Base-by-base conservation (phyloP, 2,329 filamentous ascomycete species). In the Coleophoma crateriformis region DNA sequence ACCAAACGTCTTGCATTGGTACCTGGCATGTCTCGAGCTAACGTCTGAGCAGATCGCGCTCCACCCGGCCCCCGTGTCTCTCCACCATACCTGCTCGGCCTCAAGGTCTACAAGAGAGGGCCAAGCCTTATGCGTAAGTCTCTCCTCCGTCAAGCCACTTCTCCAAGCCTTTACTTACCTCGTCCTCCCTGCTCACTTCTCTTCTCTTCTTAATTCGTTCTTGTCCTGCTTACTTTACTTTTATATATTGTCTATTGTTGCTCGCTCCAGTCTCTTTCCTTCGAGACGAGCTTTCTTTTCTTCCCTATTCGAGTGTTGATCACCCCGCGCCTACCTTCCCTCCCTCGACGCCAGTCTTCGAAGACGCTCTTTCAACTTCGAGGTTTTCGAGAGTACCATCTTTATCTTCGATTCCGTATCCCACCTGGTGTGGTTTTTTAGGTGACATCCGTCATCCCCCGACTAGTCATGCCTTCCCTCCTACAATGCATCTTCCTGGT, bases 401-500 rank as follows among this genome's bases (percentile, higher is more conserved):
- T 60, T 46, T 39, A 50, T n/a, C 38, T 50, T 52, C 44, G 19
- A 27, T 46, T 51, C 50, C 22, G 43, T 53, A 54, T 60, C 32
- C 41, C 61, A 64, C 61, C 61, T 62, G 61, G 61, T 59, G 61
- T 64, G 61, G 61, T 55, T 56, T 54, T 51, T 37, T 35, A 46
- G 35, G 42, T 49, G 42, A 51, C 50, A 33, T 35, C 33, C 46
- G 32, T 49, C 34, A 27, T 43, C 38, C 17, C 32, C 40, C 50
- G 50, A 45, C 54, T 51, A 46, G 61, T 46, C 11, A 65, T 66
- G 63, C 61, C 53, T 60, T 62, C 63, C 19, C 54, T 60, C 51
- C 20, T 62, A 17, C 55, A 58, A 49, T 47, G 71, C 47, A 54
- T 72, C 49, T 55, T 75, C 55, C 59, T 78, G 51, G 60, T 77